Conservation (phyloP, 495 filamentous ascomycete species). For the Astrothelium subdiscretum region DNA sequence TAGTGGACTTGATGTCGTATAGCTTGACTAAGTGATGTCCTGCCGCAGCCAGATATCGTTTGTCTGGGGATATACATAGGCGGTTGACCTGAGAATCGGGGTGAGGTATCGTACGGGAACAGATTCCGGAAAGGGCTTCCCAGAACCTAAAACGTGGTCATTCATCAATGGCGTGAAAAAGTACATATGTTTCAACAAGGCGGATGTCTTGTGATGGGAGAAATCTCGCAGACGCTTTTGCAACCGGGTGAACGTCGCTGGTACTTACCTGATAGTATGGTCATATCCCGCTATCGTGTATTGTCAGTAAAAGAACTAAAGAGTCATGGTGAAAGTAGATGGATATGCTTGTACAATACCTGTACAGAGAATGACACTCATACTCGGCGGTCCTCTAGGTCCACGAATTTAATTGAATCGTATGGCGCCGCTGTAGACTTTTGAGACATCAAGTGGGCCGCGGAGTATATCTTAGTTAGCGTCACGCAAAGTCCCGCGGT, state of each 20-base stretch:
- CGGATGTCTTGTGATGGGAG: too few relatives aligned
- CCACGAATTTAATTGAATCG: background rate
- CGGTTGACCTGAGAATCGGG: constrained; percentile 97
- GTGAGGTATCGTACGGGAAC: constrained; percentile 93
- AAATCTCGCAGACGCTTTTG: too few relatives aligned
- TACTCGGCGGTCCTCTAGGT: constrained; percentile 20
- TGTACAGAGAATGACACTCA: constrained; percentile 84
- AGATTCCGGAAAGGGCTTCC: constrained; percentile 96
- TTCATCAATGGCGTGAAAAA: too few relatives aligned
- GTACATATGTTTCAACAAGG: too few relatives aligned
- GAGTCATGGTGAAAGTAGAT: constrained; percentile 21
- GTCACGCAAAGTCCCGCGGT: background rate
- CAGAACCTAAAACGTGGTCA: constrained; percentile 57
- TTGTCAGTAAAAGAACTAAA: constrained; percentile 14
- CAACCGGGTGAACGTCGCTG: too few relatives aligned
- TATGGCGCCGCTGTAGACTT: too few relatives aligned
- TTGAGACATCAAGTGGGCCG: too few relatives aligned
- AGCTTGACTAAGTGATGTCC: constrained; percentile 92
- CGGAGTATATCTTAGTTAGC: background rate
- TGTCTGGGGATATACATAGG: constrained; percentile 96
- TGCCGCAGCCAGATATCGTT: constrained; percentile 87
- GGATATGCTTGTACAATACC: constrained; percentile 34
- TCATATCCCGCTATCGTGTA: constrained; percentile 73
- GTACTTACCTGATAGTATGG: constrained; percentile 88
- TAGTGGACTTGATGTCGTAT: constrained; percentile 94